Percentiles rank a stretch among this genome's conserved stretches.
These are phyloP conservation scores for Hanseniaspora osmophila DNA, from an alignment of 805 yeast species.

Conservation along the genomic window DNA sequence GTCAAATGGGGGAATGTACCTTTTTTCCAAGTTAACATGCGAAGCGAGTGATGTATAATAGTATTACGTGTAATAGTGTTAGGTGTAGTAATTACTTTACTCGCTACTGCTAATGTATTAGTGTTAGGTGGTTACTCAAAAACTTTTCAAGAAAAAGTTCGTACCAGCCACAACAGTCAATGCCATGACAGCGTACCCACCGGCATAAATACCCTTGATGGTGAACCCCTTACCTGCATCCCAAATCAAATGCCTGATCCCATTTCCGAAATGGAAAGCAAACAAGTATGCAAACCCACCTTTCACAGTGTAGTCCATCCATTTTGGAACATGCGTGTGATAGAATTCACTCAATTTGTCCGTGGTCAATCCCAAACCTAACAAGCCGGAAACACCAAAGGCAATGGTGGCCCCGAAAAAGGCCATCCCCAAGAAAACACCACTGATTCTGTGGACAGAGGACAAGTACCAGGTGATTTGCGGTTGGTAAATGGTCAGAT, in stretches of 20 bases:
- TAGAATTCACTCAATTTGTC: constrained; percentile 23
- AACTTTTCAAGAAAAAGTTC: constrained; percentile 32
- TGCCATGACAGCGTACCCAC: constrained; percentile 77
- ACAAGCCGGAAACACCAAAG: constrained; percentile 54
- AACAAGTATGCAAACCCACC: constrained; percentile 67
- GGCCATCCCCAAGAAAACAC: constrained; percentile 66
- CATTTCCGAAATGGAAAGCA: constrained; percentile 74
- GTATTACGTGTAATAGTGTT: too few relatives aligned
- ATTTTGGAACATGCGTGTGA: constrained; percentile 49
- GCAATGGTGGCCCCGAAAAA: constrained; percentile 67
- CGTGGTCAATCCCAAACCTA: constrained; percentile 35
- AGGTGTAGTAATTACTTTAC: too few relatives aligned
- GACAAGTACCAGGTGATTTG: constrained; percentile 80
- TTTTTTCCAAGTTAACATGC: too few relatives aligned
- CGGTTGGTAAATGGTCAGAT: constrained; percentile 77
- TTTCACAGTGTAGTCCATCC: constrained; percentile 50
- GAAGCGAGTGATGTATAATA: too few relatives aligned
- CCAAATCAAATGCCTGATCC: constrained; percentile 90
- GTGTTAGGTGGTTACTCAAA: too few relatives aligned
- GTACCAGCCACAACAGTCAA: constrained; percentile 43
- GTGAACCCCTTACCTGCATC: constrained; percentile 73
- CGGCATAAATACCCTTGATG: constrained; percentile 77
- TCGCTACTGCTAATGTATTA: too few relatives aligned
- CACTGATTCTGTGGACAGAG: constrained; percentile 73
- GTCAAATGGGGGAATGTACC: too few relatives aligned